These are phyloP conservation scores for Paecilomyces formosus DNA, from an alignment of 2,329 filamentous ascomycete genomes.

Conservation along the genomic window DNA sequence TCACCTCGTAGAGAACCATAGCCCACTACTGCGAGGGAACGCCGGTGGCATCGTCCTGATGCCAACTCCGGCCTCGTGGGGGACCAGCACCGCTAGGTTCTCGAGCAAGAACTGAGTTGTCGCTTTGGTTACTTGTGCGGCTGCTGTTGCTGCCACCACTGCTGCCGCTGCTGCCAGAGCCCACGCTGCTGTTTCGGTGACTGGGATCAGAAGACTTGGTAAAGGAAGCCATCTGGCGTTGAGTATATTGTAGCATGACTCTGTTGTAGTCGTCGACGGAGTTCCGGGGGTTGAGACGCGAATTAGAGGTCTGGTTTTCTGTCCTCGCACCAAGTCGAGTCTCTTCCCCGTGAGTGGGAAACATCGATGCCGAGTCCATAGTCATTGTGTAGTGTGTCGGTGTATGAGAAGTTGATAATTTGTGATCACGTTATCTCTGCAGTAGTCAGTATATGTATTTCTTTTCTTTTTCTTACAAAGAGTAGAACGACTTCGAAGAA, in stretches of 20 bases:
- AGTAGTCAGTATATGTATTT: not conserved
- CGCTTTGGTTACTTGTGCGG: constrained; percentile 16
- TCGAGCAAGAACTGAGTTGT: constrained; percentile 13
- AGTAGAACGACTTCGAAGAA: not conserved
- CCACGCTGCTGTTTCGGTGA: constrained; percentile 8
- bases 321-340: not conserved
- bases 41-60: not conserved
- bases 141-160: constrained; percentile 10
- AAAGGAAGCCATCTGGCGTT: constrained; percentile 28
- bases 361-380: not conserved
- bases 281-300: constrained; percentile 4
- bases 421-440: not conserved
- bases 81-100: constrained; percentile 14
- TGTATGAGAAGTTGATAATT: not conserved
- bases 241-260: constrained; percentile 31
- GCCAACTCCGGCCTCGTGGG: not conserved
- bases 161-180: constrained; percentile 21
- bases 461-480: not conserved
- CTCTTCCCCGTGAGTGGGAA: not conserved
- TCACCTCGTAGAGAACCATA: not conserved
- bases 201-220: constrained; percentile 15
- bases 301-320: not conserved
- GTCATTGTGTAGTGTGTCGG: not conserved
- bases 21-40: not conserved
- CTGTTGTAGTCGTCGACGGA: constrained; percentile 33